A percentile compares a stretch with the other conserved stretches of the same genome.
Conservation (phyloP, 192 early-diverging fungal species). For the Coemansia erecta region DNA sequence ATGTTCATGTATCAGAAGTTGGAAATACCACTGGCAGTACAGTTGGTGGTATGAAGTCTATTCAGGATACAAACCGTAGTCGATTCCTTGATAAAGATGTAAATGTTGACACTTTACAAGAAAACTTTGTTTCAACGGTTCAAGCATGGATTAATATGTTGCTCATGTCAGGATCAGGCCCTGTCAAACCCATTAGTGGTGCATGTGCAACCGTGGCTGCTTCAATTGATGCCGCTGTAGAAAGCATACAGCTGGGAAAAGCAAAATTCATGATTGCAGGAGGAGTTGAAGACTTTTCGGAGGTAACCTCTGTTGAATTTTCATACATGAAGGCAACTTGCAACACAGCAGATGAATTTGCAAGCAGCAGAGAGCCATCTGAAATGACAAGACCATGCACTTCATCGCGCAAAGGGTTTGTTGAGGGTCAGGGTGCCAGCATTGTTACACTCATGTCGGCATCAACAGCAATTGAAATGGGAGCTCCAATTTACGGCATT, state of each 20-base stretch:
- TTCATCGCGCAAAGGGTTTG: constrained; percentile 81
- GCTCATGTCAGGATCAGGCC: constrained; percentile 82
- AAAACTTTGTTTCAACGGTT: constrained; percentile 94
- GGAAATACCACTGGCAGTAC: constrained; percentile 85
- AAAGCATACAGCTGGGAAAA: constrained; percentile 80
- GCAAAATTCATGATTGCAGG: constrained; percentile 86
- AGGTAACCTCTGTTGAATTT: constrained; percentile 87
- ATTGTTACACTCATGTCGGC: constrained; percentile 84
- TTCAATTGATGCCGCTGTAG: constrained; percentile 84
- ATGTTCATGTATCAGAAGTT: constrained; percentile 88
- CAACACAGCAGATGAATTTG: constrained; percentile 79
- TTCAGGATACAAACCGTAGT: constrained; percentile 71
- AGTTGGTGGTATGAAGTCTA: constrained; percentile 79
- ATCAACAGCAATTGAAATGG: constrained; percentile 79
- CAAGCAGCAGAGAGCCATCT: constrained; percentile 73
- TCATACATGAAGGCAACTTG: constrained; percentile 94
- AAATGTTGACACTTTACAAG: constrained; percentile 87
- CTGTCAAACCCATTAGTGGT: constrained; percentile 69
- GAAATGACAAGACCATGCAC: constrained; percentile 92
- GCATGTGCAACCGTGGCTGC: constrained; percentile 89
- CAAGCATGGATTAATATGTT: constrained; percentile 92
- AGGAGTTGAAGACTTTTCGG: constrained; percentile 86
- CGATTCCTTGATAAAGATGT: constrained; percentile 75
- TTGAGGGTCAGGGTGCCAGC: constrained; percentile 88
- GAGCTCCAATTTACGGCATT: constrained; percentile 86